phyloP scores from a whole-genome alignment of 1,139 yeast genomes.

The Ogataea hybrid region DNA sequence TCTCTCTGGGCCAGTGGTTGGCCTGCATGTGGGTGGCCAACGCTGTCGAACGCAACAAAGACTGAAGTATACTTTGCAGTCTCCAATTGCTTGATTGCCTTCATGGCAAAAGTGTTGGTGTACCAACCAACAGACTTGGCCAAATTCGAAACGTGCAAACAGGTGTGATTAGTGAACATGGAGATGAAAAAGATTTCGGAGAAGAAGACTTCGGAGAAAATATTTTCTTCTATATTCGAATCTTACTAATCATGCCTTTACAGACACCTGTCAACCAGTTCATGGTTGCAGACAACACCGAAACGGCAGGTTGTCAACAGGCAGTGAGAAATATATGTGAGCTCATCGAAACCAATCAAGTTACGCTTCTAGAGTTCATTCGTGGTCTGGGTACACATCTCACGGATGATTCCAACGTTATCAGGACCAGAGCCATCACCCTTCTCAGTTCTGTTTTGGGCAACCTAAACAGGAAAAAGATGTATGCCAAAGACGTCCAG shows the following conservation, averaged over 20 bases:
- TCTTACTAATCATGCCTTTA: conserved; percentile 3
- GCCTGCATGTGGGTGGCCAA: conserved; percentile 42
- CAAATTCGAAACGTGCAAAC: conserved; percentile 84
- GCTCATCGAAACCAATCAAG: conserved; percentile 34
- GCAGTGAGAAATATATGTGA: conserved; percentile 33
- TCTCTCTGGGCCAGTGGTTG: conserved; percentile 59
- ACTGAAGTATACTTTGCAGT: conserved; percentile 64
- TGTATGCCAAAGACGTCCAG: conserved; percentile 60
- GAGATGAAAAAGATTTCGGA: conserved; percentile 19
- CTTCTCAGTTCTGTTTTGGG: conserved; percentile 57
- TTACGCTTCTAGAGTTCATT: conserved; percentile 53
- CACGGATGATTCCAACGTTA: conserved; percentile 61
- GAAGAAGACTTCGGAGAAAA: no score
- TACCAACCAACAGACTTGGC: conserved; percentile 71
- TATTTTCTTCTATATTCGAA: neutral
- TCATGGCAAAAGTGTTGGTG: conserved; percentile 72
- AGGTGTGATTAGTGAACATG: conserved; percentile 62
- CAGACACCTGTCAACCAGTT: conserved; percentile 36
- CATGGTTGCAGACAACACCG: conserved; percentile 37
- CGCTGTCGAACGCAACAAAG: conserved; percentile 58
- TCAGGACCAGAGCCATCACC: conserved; percentile 52
- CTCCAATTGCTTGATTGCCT: conserved; percentile 50
- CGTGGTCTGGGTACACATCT: conserved; percentile 56
- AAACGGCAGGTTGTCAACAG: conserved; percentile 35
- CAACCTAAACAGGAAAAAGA: conserved; percentile 36